Conservation (phyloP, 2,329 filamentous ascomycete genomes). For the Diplodia corticola region DNA sequence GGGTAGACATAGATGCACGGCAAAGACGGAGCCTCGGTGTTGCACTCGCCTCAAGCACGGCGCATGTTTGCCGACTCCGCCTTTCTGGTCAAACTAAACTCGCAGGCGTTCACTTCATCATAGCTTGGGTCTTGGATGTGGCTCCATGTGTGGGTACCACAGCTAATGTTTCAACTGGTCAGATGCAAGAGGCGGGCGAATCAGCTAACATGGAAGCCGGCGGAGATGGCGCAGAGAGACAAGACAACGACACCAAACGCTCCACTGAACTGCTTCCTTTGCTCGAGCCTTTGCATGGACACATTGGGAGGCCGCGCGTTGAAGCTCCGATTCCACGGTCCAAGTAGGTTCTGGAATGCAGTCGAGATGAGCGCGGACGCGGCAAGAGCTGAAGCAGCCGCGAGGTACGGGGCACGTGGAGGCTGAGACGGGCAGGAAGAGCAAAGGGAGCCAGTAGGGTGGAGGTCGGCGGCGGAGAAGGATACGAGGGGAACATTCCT, state of each 20-base stretch:
- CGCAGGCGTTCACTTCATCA: conserved; percentile 4
- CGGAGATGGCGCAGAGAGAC: not conserved
- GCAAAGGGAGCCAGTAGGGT: not conserved
- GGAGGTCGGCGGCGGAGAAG: not conserved
- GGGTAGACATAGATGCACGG: not conserved
- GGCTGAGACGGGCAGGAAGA: not conserved
- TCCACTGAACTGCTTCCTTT: not conserved
- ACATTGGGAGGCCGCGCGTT: not conserved
- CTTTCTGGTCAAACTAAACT: not conserved
- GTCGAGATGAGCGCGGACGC: not conserved
- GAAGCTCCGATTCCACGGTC: not conserved
- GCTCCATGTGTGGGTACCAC: not conserved
- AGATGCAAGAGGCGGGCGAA: too few species aligned
- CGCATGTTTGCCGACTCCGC: not conserved
- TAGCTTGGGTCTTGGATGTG: not conserved
- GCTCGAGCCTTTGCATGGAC: not conserved
- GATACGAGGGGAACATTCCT: conserved; percentile 3
- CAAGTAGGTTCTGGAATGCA: not conserved
- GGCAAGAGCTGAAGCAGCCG: not conserved
- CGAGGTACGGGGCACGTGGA: not conserved
- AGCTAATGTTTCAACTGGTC: not conserved
- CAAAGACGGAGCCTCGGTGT: not conserved
- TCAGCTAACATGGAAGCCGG: too few species aligned
- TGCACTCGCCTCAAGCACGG: not conserved
- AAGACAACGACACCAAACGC: not conserved